Evolutionary conservation across 1,139 yeast species (phyloP).

Genomic region (Yamadazyma sp.): DNA sequence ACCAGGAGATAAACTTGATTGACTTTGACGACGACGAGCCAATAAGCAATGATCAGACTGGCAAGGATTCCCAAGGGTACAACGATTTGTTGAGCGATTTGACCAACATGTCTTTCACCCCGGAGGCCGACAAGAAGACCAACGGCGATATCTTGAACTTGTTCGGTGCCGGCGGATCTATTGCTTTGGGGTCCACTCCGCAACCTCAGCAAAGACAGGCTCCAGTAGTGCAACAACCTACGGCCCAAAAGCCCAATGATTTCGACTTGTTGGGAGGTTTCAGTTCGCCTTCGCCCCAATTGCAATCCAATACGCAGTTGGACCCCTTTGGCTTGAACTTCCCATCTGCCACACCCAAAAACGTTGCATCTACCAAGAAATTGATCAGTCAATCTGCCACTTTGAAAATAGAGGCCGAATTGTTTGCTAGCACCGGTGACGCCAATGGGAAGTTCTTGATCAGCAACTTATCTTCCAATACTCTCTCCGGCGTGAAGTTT

Average conservation of each 20-base stretch:
- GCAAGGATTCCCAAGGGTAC: conserved; percentile 48
- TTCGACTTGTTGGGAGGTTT: conserved; percentile 47
- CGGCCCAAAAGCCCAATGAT: conserved; percentile 16
- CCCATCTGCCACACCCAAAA: conserved; percentile 39
- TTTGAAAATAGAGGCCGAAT: conserved; percentile 51
- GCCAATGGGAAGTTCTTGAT: conserved; percentile 42
- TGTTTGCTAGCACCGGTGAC: conserved; percentile 22
- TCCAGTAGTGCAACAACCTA: conserved; percentile 13
- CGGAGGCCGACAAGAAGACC: conserved; percentile 16
- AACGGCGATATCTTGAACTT: conserved; percentile 39
- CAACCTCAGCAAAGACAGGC: conserved; percentile 8
- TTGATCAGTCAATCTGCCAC: conserved; percentile 47
- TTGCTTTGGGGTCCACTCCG: conserved; percentile 32
- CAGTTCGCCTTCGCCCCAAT: conserved; percentile 48
- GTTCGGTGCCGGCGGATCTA: conserved; percentile 49
- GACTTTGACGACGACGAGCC: conserved; percentile 71
- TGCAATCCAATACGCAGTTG: conserved; percentile 43
- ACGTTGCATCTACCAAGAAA: conserved; percentile 20
- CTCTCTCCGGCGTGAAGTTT: conserved; percentile 53
- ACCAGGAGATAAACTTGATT: conserved; percentile 59
- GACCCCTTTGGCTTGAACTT: conserved; percentile 57
- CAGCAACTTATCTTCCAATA: conserved; percentile 38
- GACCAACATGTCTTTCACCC: conserved; percentile 54
- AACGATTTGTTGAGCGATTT: conserved; percentile 74
- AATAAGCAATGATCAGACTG: conserved; percentile 32